phyloP scores from a whole-genome alignment of 208 protist species.

The Leishmania major region DNA sequence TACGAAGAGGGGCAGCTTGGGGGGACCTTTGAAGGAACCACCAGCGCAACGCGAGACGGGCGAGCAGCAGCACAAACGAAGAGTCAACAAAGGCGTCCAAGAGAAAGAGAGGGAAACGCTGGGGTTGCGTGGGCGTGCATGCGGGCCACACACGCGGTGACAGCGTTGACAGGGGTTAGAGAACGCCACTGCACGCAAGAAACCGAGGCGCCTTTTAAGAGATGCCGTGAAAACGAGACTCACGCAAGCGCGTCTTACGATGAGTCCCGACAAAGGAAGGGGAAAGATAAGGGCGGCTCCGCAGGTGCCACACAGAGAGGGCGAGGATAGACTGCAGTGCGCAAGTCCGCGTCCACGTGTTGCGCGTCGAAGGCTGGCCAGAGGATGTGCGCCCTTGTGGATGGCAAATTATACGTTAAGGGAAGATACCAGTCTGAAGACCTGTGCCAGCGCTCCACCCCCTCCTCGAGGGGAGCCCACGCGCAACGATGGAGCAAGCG shows the following conservation, averaged over 20 bases:
- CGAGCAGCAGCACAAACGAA: not conserved
- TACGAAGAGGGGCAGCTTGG: not conserved
- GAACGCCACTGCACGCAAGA: not conserved
- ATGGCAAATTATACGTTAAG: not conserved
- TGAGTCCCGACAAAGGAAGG: not conserved
- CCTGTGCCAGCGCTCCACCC: not conserved
- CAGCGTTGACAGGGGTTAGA: not conserved
- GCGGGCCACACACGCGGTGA: not conserved
- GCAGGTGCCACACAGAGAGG: not conserved
- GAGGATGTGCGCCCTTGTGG: not conserved
- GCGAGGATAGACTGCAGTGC: not conserved
- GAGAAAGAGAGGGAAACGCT: not conserved
- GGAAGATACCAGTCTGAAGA: not conserved
- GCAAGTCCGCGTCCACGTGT: not conserved
- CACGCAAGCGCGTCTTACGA: not conserved
- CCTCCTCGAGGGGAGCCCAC: not conserved
- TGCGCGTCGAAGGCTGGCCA: not conserved
- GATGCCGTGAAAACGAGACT: not conserved
- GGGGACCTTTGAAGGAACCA: not conserved
- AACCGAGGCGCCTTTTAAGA: not conserved
- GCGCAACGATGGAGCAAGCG: not conserved
- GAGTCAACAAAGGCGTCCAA: not conserved
- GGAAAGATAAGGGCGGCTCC: not conserved
- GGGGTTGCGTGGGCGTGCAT: not conserved
- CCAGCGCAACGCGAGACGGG: not conserved